Evolutionary conservation across 352 stramenopile genomes (phyloP), one percentile per base, ranked within the genome.

Genomic region (Globisporangium nagaii): DNA sequence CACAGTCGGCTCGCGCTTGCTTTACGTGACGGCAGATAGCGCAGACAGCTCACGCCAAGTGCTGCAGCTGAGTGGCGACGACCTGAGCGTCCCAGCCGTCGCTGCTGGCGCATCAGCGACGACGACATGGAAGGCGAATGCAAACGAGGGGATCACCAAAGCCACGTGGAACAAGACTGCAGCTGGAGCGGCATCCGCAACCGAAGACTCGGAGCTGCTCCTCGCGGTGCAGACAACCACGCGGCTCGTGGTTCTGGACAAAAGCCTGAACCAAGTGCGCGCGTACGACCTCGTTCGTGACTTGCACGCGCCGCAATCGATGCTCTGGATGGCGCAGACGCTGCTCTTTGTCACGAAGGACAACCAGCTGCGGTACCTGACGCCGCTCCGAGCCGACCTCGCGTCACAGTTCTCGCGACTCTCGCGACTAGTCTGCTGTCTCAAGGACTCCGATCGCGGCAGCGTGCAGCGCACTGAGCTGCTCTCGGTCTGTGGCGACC

Each of bases 321-420:
- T 84, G 32, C 43, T 93, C 2, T 93, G 84, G 84, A 59, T 93
- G 31, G 79, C 65, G 2, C 78, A 89, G 35, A 75, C 80, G 27
- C 56, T 93, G 24, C 39, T 87, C 22, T 75, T 86, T 49, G 67
- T 65, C n/a, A 88, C 84, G 10, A 55, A 56, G 4, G 53, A 56
- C 34, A 55, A 68, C 12, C 77, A 86, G 42, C 20, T 93, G 10
- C 68, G 76, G 31, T 85, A 84, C 19, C 22, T 86, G 22, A 75
- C 77, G 30, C 78, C 79, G 1, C 34, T 85, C 13, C 45, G 22
- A 39, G 2, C 34, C 4, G 37, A 31, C 12, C 22, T 60, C 24
- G n/a, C 52, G 25, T 25, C 42, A 8, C 20, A 45, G 13, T 39
- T 30, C 37, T 41, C 37, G 4, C 55, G 42, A 31, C 12, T 15